These are phyloP conservation scores for Phytophthora idaei DNA, from an alignment of 352 stramenopile genomes.

Conservation along the genomic window DNA sequence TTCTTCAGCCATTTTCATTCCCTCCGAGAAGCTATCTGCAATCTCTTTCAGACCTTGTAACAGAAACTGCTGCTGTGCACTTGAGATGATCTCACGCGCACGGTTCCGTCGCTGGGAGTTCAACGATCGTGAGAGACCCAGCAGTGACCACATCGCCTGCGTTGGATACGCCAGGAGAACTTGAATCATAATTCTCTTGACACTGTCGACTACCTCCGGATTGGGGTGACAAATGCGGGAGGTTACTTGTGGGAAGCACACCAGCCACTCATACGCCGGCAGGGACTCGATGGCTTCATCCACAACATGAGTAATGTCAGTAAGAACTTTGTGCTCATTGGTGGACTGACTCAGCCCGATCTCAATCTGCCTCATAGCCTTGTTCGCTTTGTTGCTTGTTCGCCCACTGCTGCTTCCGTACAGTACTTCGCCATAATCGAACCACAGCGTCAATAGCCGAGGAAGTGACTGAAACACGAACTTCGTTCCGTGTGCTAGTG, in stretches of 20 bases:
- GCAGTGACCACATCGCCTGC: constrained; percentile 97
- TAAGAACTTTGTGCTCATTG: constrained; percentile 63
- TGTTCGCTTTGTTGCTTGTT: constrained; percentile 57
- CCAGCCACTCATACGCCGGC: constrained; percentile 95
- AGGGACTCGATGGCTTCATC: constrained; percentile 59
- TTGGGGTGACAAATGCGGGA: constrained; percentile 94
- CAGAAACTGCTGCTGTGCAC: constrained; percentile 70
- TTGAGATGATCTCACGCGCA: constrained; percentile 69
- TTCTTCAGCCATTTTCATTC: constrained; percentile 91
- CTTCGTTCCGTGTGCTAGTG: constrained; percentile 89
- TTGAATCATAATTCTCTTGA: constrained; percentile 94
- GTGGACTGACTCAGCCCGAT: constrained; percentile 59
- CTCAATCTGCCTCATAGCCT: constrained; percentile 67
- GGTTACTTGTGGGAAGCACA: constrained; percentile 98
- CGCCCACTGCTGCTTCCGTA: constrained; percentile 39
- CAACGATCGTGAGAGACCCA: constrained; percentile 94
- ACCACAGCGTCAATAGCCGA: constrained; percentile 97
- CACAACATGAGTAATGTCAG: constrained; percentile 70
- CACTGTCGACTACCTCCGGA: constrained; percentile 80
- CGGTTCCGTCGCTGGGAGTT: constrained; percentile 72
- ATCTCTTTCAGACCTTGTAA: constrained; percentile 66
- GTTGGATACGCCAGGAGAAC: constrained; percentile 95
- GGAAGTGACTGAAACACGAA: constrained; percentile 98
- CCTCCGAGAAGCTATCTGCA: constrained; percentile 86
- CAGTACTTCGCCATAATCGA: constrained; percentile 93